Conservation (phyloP, 495 filamentous ascomycete genomes). For the Talaromyces wortmannii region DNA sequence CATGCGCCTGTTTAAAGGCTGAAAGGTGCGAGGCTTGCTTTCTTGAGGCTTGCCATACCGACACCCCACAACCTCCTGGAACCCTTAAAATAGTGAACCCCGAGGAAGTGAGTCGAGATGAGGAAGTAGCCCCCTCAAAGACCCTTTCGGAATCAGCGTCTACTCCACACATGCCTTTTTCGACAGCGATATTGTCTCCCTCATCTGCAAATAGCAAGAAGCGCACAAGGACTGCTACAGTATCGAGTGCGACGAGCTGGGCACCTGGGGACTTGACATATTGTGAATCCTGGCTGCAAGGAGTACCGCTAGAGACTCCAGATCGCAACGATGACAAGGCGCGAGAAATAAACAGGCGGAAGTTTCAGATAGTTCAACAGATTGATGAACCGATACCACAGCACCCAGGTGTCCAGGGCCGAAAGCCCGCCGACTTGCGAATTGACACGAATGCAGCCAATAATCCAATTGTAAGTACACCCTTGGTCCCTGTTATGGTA, state of each 20-base stretch:
- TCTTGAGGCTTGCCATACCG: background rate
- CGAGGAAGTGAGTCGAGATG: background rate
- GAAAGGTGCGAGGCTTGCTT: background rate
- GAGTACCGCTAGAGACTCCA: constrained; percentile 26
- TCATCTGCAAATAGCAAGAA: constrained; percentile 16
- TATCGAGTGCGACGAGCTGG: constrained; percentile 36
- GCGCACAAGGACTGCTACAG: constrained; percentile 28
- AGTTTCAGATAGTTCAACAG: constrained; percentile 36
- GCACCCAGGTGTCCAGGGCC: constrained; percentile 6
- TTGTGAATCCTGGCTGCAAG: constrained; percentile 36
- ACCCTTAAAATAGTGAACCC: background rate
- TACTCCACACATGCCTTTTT: background rate
- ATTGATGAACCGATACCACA: constrained; percentile 25
- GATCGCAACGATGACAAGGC: constrained; percentile 17
- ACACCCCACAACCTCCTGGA: background rate
- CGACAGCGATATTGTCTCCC: background rate
- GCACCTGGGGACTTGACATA: constrained; percentile 34
- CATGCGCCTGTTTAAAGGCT: background rate
- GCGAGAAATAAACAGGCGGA: constrained; percentile 27
- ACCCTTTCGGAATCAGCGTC: background rate
- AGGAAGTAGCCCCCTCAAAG: background rate
- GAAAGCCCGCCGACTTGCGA: constrained; percentile 12
- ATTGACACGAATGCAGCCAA: constrained; percentile 20
- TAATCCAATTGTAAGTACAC: constrained; percentile 19
- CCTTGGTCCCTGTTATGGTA: background rate